Evolutionary conservation across 257 asterid species (phyloP).

Genomic region (Fraxinus americana): DNA sequence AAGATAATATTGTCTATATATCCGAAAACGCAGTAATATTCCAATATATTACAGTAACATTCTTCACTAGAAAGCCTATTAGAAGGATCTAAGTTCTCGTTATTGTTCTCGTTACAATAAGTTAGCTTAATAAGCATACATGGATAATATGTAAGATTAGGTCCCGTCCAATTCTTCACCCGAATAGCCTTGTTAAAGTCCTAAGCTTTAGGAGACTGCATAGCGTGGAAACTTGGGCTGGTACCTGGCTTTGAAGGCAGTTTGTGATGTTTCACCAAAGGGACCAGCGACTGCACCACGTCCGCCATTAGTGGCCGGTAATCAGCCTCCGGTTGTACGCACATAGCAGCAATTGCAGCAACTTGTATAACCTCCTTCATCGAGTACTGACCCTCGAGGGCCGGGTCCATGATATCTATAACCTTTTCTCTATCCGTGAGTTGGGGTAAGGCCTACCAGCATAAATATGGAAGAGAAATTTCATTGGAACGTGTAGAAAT

Average conservation of each 20-base stretch:
- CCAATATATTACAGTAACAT: background rate
- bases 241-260: slow-evolving; percentile 43
- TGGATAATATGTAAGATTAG: background rate
- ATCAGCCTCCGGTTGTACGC: slow-evolving; percentile 90
- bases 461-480: background rate
- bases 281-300: slow-evolving; percentile 86
- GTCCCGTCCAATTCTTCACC: background rate
- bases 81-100: background rate
- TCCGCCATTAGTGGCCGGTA: slow-evolving; percentile 92
- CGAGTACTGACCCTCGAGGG: slow-evolving; percentile 77
- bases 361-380: slow-evolving; percentile 87
- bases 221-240: slow-evolving; percentile 37
- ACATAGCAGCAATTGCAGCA: slow-evolving; percentile 94
- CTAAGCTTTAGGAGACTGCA: slow-evolving; percentile 54
- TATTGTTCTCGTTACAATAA: no score
- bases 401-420: slow-evolving; percentile 78
- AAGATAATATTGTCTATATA: no score
- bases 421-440: slow-evolving; percentile 87
- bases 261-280: slow-evolving; percentile 63
- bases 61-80: background rate
- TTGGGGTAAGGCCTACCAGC: slow-evolving; percentile 67
- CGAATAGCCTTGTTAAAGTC: background rate
- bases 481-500: background rate
- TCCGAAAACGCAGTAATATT: background rate
- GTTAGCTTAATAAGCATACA: background rate